Base-by-base conservation (phyloP, 768 basidiomycete species). In the Dioszegia crocea region DNA sequence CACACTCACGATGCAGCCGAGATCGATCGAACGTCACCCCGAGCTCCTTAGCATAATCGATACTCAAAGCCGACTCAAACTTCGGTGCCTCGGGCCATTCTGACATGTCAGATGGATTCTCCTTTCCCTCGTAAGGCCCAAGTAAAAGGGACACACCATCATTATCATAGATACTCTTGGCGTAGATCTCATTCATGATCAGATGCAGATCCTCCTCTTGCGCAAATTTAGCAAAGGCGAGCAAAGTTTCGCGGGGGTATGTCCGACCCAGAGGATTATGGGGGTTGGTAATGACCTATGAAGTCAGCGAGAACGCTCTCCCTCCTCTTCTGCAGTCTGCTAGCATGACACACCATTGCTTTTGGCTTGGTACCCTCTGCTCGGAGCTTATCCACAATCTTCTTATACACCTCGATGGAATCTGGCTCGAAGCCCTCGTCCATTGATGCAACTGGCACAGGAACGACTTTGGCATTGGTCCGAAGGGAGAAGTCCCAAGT, bases 131-230 rank as follows among this genome's bases (percentile, higher is more conserved):
- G 3, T 26, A 21, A 33, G 3, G 27, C 36, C 33, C 19, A 19
- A n/a, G 2, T 14, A 6, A 27, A 4, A 41, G 21, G 4, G 12
- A 41, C 51, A 14, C 17, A 53, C 51, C 51, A 12, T 60, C 16
- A 46, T 72, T 71, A 19, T 69, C 61, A 51, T 70, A 76, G 16
- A 70, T 63, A 50, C 67, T 70, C 62, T 73, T 56, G 14, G 68
- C 72, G 62, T 76, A 76, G 19, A 76, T 76, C 61, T 76, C 75
- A 48, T 76, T 73, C 24, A 69, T 71, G 9, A 76, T 68, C 38
- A 76, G 59, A 56, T 76, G 75, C 11, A 76, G 59, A 50, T 74
- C 71, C 40, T 65, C 67, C 58, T 74, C 69, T 51, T 76, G 67
- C 31, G 71, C 71, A 49, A 76, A 76, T 26, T 47, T 59, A 33